Evolutionary conservation across 495 filamentous ascomycete species (phyloP), one percentile per base, ranked within the genome.

Genomic region (Aspergillus heteromorphus): DNA sequence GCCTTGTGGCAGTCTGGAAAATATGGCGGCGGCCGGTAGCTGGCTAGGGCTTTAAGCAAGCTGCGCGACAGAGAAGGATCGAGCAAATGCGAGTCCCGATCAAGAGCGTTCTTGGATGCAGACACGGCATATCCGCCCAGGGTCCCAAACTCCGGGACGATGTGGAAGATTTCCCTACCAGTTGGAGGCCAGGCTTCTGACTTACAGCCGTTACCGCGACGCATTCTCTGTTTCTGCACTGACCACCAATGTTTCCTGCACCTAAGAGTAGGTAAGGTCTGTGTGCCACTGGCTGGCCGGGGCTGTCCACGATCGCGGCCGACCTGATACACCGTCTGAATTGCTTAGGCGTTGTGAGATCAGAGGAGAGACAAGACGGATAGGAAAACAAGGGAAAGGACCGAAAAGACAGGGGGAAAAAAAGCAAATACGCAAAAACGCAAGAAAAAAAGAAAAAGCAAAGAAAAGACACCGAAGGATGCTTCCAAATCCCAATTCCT

Each of bases 401-500:
- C 13, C 13, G 3, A 2, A 38, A 38, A 38, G 34, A 2, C 3
- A 1, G 8, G n/a, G n/a, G n/a, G 13, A 38, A 38, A n/a, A 36
- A 14, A n/a, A 38, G n/a, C 13, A 29, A 48, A 29, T 17, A 30
- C 16, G 31, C 11, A 31, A 18, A 48, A 31, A 16, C 21, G n/a
- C n/a, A n/a, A 38, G n/a, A 38, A 29, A 48, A 29, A 30, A 30
- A 30, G 31, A n/a, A 31, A 18, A 48, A 31, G 18, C 21, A 30
- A 48, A 48, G 45, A 31, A 25, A 13, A 38, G 31, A 1, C 30
- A 20, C 29, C 30, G 40, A 25, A 45, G 42, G 43, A 47, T 47
- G 21, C 21, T 47, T 47, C 43, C 43, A 47, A 23, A 47, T 53
- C 42, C 51, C 17, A 30, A 23, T 31, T 53, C 40, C 51, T 45